Base-by-base conservation (phyloP, 1,139 yeast species). In the Yamadazyma membranifaciens region DNA sequence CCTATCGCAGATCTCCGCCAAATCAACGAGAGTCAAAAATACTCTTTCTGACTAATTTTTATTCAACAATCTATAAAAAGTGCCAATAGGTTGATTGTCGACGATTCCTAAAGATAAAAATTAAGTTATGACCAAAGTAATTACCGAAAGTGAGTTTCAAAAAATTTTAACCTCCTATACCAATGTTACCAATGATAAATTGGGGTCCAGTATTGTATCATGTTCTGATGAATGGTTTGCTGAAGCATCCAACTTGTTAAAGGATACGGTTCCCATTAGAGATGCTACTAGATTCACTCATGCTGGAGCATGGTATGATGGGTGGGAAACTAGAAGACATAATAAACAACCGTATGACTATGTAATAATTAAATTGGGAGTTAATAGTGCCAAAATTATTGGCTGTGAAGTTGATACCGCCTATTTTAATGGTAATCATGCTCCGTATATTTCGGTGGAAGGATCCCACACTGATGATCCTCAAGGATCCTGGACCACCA, bases 321-420 rank as follows among this genome's bases (percentile, higher is more conserved):
- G 98, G 12, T 91, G 98, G 98, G 98, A 91, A 63, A 89, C 98
- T 16, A 76, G 97, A 60, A 78, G 98, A 64, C 98, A 91, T 69
- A 91, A 91, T 62, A 65, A 79, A 2, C 84, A 73, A 45, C 88
- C 81, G 42, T 86, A 87, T 33, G 98, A 91, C 57, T 89, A 91
- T 86, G 96, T 86, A 24, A 70, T 87, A 31, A 67, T 91, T 62
- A 75, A 80, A 59, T 71, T 87, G 57, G 98, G 98, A 10, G 97
- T 91, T 12, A 71, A 88, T 7, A 78, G 87, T 32, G 96, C 97
- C 1, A 71, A 72, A 37, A 64, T 92, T 44, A 73, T 84, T 42
- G 98, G 91, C 4, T 81, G 86, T 54, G 97, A 91, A 62, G 76
- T 91, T 17, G 97, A 91, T 61, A 91, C 98, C 13, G 92, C 97